Evolutionary conservation across 2,329 filamentous ascomycete species (phyloP), one percentile per base, ranked within the genome.

Genomic region (Cercospora sojina): DNA sequence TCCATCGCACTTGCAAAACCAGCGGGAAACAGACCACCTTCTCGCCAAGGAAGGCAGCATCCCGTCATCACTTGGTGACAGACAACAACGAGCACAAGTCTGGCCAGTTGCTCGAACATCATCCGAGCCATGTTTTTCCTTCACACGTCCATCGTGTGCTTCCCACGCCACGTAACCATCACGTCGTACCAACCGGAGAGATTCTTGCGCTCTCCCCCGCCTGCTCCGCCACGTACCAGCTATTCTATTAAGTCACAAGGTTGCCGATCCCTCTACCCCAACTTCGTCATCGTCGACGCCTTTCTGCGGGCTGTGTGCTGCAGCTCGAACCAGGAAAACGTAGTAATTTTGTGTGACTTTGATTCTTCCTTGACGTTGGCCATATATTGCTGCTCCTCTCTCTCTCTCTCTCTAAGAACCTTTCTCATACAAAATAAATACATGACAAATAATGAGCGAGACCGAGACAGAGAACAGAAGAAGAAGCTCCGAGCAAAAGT

Each of bases 241-340:
- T 63, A n/a, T n/a, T n/a, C n/a, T n/a, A n/a, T n/a, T n/a, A n/a
- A 63, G 60, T 63, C 60, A 63, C 60, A 63, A 63, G 60, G 51
- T 56, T 47, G 43, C 10, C 49, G 49, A 63, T 63, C 49, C 29
- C 49, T 63, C 49, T 51, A 62, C 59, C 20, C 29, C 38, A 56
- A 12, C 20, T 56, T 56, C 60, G 60, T 63, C 60, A 63, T 63
- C 31, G 16, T 35, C 35, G 53, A 57, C 53, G 16, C 53, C 20
- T 35, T 32, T 53, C 47, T 49, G 59, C 57, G 49, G 60, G 20
- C 32, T 25, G 31, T 31, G 18, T 62, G 47, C 47, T 27, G 47
- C 47, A 53, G 23, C 47, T 53, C 6, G 47, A 53, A 27, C 20
- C 43, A 18, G 29, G 23, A 56, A 56, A 41, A 62, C 57, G 31